These are phyloP conservation scores for Serendipita vermifera DNA, from an alignment of 768 basidiomycete species.

Conservation along the genomic window DNA sequence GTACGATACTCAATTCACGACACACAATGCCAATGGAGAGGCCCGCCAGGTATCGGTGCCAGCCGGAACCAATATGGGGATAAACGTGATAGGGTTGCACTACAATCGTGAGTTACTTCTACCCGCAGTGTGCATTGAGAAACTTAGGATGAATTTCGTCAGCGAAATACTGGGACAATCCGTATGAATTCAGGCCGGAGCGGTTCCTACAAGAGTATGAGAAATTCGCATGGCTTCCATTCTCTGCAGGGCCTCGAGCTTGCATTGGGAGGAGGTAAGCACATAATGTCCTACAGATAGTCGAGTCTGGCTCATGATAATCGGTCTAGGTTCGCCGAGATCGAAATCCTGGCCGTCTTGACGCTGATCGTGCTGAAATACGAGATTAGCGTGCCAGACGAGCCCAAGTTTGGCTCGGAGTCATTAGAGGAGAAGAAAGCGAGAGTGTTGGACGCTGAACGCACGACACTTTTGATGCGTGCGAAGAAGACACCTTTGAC, in stretches of 20 bases:
- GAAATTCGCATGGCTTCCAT: slow-evolving; percentile 42
- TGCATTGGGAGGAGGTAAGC: not conserved
- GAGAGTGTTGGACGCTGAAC: not conserved
- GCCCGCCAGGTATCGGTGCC: not conserved
- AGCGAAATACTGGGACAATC: slow-evolving; percentile 47
- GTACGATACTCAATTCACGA: slow-evolving; percentile 18
- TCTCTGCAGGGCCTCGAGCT: slow-evolving; percentile 16
- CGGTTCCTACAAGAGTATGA: slow-evolving; percentile 44
- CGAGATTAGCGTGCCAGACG: not conserved
- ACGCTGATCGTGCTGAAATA: not conserved
- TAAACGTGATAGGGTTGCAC: slow-evolving; percentile 10
- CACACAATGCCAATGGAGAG: slow-evolving; percentile 13
- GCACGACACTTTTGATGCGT: not conserved
- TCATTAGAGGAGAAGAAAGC: not conserved
- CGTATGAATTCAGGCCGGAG: slow-evolving; percentile 33
- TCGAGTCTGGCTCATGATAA: no score
- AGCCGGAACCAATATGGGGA: not conserved
- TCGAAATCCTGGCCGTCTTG: not conserved
- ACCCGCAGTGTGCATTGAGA: not conserved
- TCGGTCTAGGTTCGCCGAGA: slow-evolving; percentile 4
- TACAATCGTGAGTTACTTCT: slow-evolving; percentile 12
- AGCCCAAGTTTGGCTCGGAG: not conserved
- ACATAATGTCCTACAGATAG: not conserved
- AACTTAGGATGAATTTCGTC: not conserved
- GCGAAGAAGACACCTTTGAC: not conserved